phyloP scores from a whole-genome alignment of 331 rosid genomes.

The Ulmus americana region DNA sequence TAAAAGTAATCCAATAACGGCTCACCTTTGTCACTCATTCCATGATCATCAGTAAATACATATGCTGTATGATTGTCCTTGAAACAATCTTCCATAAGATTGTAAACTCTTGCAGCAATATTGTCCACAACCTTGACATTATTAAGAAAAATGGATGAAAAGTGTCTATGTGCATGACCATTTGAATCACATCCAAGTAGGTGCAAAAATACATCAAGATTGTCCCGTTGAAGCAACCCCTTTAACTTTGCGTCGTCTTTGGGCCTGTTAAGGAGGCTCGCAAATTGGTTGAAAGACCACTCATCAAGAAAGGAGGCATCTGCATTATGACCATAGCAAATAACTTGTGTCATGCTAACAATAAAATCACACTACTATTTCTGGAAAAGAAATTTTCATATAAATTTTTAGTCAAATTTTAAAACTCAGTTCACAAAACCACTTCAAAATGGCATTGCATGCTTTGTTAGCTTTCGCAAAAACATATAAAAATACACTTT shows the following conservation, averaged over 20 bases:
- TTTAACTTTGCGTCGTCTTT: conserved; percentile 52
- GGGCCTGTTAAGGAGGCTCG: conserved; percentile 63
- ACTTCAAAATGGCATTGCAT: background rate
- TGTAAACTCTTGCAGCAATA: conserved; percentile 71
- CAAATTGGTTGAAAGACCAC: conserved; percentile 92
- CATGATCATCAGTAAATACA: conserved; percentile 87
- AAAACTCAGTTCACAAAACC: background rate
- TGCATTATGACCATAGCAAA: conserved; percentile 33
- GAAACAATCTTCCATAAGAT: conserved; percentile 64
- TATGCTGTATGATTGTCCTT: conserved; percentile 66
- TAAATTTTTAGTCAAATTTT: background rate
- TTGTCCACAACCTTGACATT: conserved; percentile 81
- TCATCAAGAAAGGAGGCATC: conserved; percentile 87
- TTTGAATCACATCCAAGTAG: conserved; percentile 88
- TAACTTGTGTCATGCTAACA: background rate
- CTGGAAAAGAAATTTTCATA: background rate
- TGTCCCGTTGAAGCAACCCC: conserved; percentile 57
- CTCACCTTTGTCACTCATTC: conserved; percentile 88
- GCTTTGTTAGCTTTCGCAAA: background rate
- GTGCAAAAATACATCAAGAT: conserved; percentile 71
- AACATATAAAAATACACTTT: background rate
- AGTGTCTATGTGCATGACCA: conserved; percentile 86
- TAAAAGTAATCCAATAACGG: background rate
- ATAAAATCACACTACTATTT: conserved; percentile 6
- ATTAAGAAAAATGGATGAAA: conserved; percentile 74